Evolutionary conservation across 306 rosid genomes (phyloP).

Genomic region (Canavalia gladiata): DNA sequence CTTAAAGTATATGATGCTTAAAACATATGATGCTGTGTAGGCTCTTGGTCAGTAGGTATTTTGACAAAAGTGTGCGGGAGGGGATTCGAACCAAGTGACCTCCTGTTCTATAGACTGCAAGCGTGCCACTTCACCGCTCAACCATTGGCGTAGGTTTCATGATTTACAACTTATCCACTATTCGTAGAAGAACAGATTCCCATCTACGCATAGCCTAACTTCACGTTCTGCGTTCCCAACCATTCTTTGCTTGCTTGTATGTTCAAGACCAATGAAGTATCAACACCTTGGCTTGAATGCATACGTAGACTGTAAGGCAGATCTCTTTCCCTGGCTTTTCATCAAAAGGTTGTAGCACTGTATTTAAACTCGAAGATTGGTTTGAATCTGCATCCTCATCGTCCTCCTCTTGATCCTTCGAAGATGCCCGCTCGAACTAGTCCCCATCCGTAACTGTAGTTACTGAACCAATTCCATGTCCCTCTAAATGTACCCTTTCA

Average conservation of each 20-base stretch:
- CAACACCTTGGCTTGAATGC: slow-evolving; percentile 98
- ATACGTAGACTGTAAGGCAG: slow-evolving; percentile 95
- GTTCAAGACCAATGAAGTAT: slow-evolving; percentile 97
- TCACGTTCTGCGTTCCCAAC: slow-evolving; percentile 91
- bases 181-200: slow-evolving; percentile 20
- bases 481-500: slow-evolving; percentile 43
- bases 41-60: no score
- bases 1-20: no score
- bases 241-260: slow-evolving; percentile 80
- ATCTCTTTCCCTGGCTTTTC: slow-evolving; percentile 70
- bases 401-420: slow-evolving; percentile 71
- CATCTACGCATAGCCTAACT: slow-evolving; percentile 85
- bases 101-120: no score
- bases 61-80: no score
- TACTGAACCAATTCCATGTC: slow-evolving; percentile 50
- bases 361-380: slow-evolving; percentile 58
- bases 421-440: slow-evolving; percentile 75
- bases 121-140: no score
- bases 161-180: no score
- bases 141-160: no score
- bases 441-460: slow-evolving; percentile 53
- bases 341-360: slow-evolving; percentile 56
- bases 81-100: no score
- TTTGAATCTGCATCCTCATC: slow-evolving; percentile 54
- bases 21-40: no score